These are phyloP conservation scores for Sophora flavescens DNA, from an alignment of 306 rosid genomes.

Conservation along the genomic window DNA sequence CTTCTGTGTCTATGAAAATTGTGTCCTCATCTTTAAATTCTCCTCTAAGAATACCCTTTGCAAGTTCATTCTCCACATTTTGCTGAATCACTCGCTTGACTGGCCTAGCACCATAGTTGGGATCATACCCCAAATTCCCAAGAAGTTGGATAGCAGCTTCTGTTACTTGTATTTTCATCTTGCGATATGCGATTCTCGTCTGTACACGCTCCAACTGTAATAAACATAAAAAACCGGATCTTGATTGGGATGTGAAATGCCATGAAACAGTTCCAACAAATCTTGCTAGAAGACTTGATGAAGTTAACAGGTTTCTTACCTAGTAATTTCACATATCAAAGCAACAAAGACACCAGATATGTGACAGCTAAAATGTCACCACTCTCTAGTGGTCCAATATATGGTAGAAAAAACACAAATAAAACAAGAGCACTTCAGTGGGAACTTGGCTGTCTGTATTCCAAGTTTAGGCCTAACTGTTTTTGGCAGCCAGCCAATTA, in stretches of 20 bases:
- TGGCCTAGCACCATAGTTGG: conserved; percentile 96
- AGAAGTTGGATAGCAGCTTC: conserved; percentile 90
- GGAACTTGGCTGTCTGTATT: neutral
- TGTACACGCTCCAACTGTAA: conserved; percentile 90
- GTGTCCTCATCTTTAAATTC: conserved; percentile 91
- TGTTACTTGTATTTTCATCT: conserved; percentile 77
- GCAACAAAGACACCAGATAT: neutral
- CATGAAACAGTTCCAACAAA: neutral
- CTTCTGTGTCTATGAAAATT: conserved; percentile 79
- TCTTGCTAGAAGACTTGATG: neutral
- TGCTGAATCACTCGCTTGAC: conserved; percentile 98
- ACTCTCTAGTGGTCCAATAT: neutral
- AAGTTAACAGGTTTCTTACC: conserved; percentile 4
- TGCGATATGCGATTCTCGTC: conserved; percentile 84
- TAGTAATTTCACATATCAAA: neutral
- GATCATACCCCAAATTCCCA: conserved; percentile 91
- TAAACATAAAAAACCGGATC: neutral
- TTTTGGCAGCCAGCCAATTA: neutral
- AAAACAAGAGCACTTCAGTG: neutral
- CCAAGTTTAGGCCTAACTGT: neutral
- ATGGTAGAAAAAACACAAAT: neutral
- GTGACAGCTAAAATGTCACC: neutral
- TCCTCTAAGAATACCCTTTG: conserved; percentile 92
- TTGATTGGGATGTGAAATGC: neutral
- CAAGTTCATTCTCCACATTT: conserved; percentile 89